Base-by-base conservation (phyloP, 257 asterid genomes). In the Ligustrum vulgare region DNA sequence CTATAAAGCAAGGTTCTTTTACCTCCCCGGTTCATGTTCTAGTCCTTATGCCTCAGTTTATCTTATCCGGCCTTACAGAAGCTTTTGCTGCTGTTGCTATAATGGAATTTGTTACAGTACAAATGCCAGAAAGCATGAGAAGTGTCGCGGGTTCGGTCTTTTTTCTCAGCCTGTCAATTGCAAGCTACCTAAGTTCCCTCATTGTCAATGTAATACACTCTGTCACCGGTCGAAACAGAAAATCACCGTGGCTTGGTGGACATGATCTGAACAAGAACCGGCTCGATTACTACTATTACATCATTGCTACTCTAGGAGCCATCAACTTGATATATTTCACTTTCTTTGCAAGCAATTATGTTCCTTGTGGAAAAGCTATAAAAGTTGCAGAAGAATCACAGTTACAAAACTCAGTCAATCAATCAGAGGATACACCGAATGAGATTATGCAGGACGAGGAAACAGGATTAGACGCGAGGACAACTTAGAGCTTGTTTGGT, bases 111-210 rank as follows among this genome's bases (percentile, higher is more conserved):
- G 85, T 84, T 73, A 89, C 91, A 0, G 33, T 82, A 6, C 86
- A 80, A 32, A 45, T 91, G 79, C 93, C 95, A 0, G 90, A 91
- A 83, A 88, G 80, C 39, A 82, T 91, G 91, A 84, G 97, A 41
- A 89, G 97, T n/a, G 80, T 87, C 0, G 91, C 89, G 2, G 97
- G 97, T 0, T 82, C 93, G 3, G 70, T 91, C 0, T 91, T 89
- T 34, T 91, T 91, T 82, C 84, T 89, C 9, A 86, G 89, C 78
- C 31, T 88, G 36, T 86, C 95, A 20, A 58, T 83, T 18, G 85
- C 90, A 6, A 89, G 93, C 73, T 91, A 91, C 64, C 51, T 88
- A 31, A 89, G 91, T 78, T 81, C 91, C 1, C 39, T 91, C 58
- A 79, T 88, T 28, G 93, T 89, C 36, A 91, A 88, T 64, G 31